Evolutionary conservation across 306 rosid genomes (phyloP).

Genomic region (Hippophae gyantsensis): DNA sequence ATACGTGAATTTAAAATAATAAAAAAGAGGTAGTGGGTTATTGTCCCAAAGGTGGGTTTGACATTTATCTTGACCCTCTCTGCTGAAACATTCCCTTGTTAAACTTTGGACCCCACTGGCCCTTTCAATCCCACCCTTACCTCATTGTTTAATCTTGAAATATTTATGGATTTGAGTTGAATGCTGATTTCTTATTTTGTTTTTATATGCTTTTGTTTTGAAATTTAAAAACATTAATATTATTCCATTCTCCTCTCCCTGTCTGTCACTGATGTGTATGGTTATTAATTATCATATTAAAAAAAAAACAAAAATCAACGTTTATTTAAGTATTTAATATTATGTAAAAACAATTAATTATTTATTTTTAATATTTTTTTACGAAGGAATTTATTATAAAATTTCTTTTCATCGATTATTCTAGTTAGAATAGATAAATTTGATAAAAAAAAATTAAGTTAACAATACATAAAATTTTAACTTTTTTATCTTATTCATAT

Average conservation of each 20-base stretch:
- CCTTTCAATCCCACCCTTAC: slow-evolving; percentile 24
- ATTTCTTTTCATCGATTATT: too few relatives aligned
- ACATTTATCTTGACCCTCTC: slow-evolving; percentile 88
- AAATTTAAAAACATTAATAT: not conserved
- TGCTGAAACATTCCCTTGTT: slow-evolving; percentile 65
- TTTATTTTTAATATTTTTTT: too few relatives aligned
- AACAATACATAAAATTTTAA: too few relatives aligned
- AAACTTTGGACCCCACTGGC: slow-evolving; percentile 34
- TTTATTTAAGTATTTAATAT: too few relatives aligned
- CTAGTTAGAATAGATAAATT: too few relatives aligned
- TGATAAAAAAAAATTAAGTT: too few relatives aligned
- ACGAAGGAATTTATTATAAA: too few relatives aligned
- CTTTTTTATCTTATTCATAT: too few relatives aligned
- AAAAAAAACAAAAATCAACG: too few relatives aligned
- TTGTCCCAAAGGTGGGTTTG: slow-evolving; percentile 65
- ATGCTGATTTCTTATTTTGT: slow-evolving; percentile 34
- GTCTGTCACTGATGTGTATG: not conserved
- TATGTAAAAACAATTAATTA: too few relatives aligned
- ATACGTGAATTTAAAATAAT: slow-evolving; percentile 18
- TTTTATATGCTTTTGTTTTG: slow-evolving; percentile 29
- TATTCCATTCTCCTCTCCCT: slow-evolving; percentile 17
- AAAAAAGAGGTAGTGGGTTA: slow-evolving; percentile 49
- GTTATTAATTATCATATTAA: too few relatives aligned
- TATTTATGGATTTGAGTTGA: slow-evolving; percentile 44
- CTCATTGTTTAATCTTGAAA: slow-evolving; percentile 32